Evolutionary conservation across 164 flowering plant genomes (phyloP), one percentile per base, ranked within the genome.

Genomic region (Nelumbo lutea): DNA sequence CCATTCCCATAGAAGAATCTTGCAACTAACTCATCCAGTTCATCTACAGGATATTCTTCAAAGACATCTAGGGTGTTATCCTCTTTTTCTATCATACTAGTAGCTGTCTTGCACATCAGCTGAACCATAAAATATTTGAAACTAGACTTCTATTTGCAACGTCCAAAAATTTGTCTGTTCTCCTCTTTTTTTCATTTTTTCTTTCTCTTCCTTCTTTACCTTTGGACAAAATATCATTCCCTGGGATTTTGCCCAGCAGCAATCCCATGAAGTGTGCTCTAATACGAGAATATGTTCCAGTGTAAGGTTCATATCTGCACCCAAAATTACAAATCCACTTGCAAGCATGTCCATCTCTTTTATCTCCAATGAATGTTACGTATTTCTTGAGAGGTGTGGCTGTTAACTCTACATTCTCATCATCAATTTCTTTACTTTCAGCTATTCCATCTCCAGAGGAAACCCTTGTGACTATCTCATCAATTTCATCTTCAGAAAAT

Each of bases 1-100:
- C 73, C 76, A 75, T 71, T 70, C 4, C 62, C 75, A 68, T 67
- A 73, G 5, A 76, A 65, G 46, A 58, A 72, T 38, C 56, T 66
- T 44, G 66, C 70, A 45, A 67, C 55, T 45, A 42, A 44, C 9
- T 45, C 66, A 66, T 72, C 70, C 39, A 66, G 62, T n/a, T 69
- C 61, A 66, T 60, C 40, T 42, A 53, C 61, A n/a, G 48, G 11
- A 45, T 27, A 50, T 61, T 2, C 43, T 14, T 42, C 15, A 42
- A 5, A 13, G 39, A 7, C 8, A 66, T 55, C 61, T n/a, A 52
- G 10, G 1, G 14, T 3, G 14, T 41, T 10, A 44, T 14, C 50
- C 41, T 11, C 7, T 8, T 9, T 43, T 38, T 61, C 39, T 69
- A 39, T 59, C 9, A 61, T 41, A 3, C 59, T 61, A 11, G 42